phyloP scores from a whole-genome alignment of 768 basidiomycete genomes.

The Lepiota venenata region DNA sequence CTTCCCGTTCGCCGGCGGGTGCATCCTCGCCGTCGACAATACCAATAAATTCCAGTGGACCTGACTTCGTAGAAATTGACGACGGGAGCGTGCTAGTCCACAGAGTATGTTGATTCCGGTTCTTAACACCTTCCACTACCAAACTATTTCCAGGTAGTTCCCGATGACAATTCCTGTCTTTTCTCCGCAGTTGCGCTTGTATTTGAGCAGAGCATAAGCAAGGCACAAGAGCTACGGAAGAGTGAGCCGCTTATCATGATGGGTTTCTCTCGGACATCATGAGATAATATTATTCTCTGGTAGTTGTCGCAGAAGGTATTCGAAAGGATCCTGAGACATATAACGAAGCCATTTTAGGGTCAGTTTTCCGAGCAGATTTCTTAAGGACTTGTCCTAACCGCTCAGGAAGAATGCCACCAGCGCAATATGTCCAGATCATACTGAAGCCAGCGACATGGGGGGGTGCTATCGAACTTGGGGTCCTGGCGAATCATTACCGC shows the following conservation, averaged over 20 bases:
- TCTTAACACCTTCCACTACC: not conserved
- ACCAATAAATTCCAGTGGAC: slow-evolving; percentile 27
- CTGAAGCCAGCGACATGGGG: slow-evolving; percentile 84
- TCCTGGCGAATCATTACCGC: slow-evolving; percentile 77
- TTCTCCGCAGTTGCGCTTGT: slow-evolving; percentile 85
- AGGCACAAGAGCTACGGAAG: slow-evolving; percentile 67
- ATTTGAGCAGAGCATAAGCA: slow-evolving; percentile 79
- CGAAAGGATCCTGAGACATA: slow-evolving; percentile 66
- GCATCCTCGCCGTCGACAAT: slow-evolving; percentile 15
- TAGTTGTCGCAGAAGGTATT: slow-evolving; percentile 87
- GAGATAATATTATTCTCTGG: not conserved
- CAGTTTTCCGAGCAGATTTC: slow-evolving; percentile 9
- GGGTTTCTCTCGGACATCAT: not conserved
- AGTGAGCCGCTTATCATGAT: too few species aligned
- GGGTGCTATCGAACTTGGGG: slow-evolving; percentile 89
- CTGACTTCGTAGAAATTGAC: slow-evolving; percentile 51
- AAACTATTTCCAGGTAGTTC: slow-evolving; percentile 57
- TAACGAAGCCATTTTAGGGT: slow-evolving; percentile 88
- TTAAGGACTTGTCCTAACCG: not conserved
- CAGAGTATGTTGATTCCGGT: slow-evolving; percentile 40
- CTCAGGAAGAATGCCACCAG: slow-evolving; percentile 42
- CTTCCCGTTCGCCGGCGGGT: slow-evolving; percentile 10
- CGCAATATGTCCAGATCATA: slow-evolving; percentile 80
- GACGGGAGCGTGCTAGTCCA: slow-evolving; percentile 72
- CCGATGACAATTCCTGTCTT: slow-evolving; percentile 97